phyloP scores from a whole-genome alignment of 345 rosid genomes.

The Eucalyptus tenuipes region DNA sequence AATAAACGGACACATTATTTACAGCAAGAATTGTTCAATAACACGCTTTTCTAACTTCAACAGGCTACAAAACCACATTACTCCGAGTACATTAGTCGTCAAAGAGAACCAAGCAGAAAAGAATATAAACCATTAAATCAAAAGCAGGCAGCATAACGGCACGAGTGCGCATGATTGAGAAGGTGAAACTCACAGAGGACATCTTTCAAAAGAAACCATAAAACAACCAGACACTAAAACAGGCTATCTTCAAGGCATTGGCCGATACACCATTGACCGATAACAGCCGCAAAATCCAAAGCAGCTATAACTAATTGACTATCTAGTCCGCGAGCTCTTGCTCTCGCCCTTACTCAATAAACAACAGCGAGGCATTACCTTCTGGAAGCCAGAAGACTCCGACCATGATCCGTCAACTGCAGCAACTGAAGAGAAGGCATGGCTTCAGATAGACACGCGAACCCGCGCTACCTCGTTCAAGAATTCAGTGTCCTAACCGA shows the following conservation, averaged over 20 bases:
- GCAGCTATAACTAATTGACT: background rate
- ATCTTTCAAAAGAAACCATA: background rate
- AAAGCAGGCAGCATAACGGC: background rate
- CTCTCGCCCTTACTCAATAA: background rate
- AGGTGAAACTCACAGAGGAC: background rate
- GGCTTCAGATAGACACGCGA: background rate
- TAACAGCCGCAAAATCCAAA: background rate
- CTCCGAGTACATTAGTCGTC: background rate
- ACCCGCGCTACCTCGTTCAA: background rate
- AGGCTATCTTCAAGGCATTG: background rate
- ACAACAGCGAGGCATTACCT: constrained; percentile 30
- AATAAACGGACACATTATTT: background rate
- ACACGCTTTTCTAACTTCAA: background rate
- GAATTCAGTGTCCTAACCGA: background rate
- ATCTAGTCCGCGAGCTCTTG: background rate
- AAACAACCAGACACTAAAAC: background rate
- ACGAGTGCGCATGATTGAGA: background rate
- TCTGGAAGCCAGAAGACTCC: constrained; percentile 64
- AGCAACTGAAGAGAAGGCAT: constrained; percentile 93
- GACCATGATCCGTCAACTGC: constrained; percentile 81
- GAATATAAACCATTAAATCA: background rate
- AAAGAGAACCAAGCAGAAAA: background rate
- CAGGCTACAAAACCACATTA: background rate
- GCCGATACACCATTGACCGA: background rate
- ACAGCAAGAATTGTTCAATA: background rate